phyloP scores from a whole-genome alignment of 2,329 filamentous ascomycete genomes.

The Penicillium sp. region DNA sequence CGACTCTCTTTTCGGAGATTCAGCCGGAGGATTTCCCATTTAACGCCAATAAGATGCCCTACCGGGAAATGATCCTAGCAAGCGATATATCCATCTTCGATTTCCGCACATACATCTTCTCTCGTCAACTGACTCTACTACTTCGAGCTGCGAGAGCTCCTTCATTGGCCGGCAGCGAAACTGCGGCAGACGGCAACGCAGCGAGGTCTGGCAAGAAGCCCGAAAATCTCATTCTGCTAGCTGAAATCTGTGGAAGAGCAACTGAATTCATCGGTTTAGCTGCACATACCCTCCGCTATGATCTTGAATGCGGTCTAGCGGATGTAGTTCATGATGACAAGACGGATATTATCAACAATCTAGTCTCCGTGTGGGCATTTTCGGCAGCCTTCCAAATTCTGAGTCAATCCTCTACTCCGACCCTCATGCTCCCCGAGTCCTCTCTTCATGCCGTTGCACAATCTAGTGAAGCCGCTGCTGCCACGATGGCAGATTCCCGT shows the following conservation, averaged over 20 bases:
- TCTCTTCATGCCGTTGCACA: conserved; percentile 27
- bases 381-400: conserved; percentile 38
- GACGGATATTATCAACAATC: conserved; percentile 36
- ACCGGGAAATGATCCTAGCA: conserved; percentile 80
- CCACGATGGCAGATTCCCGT: conserved; percentile 18
- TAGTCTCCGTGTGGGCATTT: conserved; percentile 43
- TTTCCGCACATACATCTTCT: conserved; percentile 88
- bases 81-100: conserved; percentile 96
- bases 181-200: conserved; percentile 31
- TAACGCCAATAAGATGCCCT: conserved; percentile 62
- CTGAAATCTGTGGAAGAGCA: conserved; percentile 74
- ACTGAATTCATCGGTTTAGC: conserved; percentile 75
- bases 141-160: conserved; percentile 66
- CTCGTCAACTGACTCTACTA: conserved; percentile 73
- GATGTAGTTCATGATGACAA: conserved; percentile 31
- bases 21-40: conserved; percentile 33
- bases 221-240: conserved; percentile 70
- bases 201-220: conserved; percentile 49
- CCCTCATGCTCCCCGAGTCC: conserved; percentile 31
- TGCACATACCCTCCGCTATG: conserved; percentile 68
- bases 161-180: conserved; percentile 28
- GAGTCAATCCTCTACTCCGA: conserved; percentile 32
- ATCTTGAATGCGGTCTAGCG: conserved; percentile 58
- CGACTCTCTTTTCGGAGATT: conserved; percentile 24
- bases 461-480: conserved; percentile 17